Percentiles rank a stretch among this genome's conserved stretches.
These are phyloP conservation scores for Cercospora beticola DNA, from an alignment of 2,329 filamentous ascomycete genomes.

Conservation along the genomic window DNA sequence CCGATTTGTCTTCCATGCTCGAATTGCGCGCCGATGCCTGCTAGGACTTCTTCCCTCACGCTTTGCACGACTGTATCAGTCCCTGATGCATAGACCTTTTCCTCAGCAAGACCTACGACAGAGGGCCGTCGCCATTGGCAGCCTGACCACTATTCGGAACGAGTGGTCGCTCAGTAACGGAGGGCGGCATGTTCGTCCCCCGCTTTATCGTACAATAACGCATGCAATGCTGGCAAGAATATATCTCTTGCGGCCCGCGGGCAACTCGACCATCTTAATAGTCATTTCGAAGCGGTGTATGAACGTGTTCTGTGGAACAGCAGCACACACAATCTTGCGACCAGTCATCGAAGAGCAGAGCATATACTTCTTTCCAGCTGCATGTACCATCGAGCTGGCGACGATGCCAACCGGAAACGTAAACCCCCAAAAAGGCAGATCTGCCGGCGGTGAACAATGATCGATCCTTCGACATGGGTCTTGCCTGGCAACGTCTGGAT, in stretches of 20 bases:
- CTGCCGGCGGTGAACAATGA: background rate
- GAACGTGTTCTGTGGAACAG: background rate
- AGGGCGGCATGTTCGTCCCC: background rate
- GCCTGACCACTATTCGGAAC: background rate
- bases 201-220: background rate
- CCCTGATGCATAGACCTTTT: background rate
- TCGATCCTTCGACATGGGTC: background rate
- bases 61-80: background rate
- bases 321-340: background rate
- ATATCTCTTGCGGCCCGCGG: background rate
- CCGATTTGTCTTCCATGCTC: background rate
- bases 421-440: background rate
- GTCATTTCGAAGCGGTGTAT: background rate
- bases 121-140: background rate
- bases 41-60: background rate
- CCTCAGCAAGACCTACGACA: background rate
- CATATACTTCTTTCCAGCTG: background rate
- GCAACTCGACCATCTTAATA: background rate
- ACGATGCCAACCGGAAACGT: background rate
- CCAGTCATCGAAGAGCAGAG: background rate
- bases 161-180: background rate
- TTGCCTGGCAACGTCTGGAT: background rate
- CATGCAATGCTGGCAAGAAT: background rate
- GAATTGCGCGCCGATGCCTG: background rate
- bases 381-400: background rate